Evolutionary conservation across 2,329 filamentous ascomycete species (phyloP), one percentile per base, ranked within the genome.

Genomic region (Proliferodiscus dingleyae): DNA sequence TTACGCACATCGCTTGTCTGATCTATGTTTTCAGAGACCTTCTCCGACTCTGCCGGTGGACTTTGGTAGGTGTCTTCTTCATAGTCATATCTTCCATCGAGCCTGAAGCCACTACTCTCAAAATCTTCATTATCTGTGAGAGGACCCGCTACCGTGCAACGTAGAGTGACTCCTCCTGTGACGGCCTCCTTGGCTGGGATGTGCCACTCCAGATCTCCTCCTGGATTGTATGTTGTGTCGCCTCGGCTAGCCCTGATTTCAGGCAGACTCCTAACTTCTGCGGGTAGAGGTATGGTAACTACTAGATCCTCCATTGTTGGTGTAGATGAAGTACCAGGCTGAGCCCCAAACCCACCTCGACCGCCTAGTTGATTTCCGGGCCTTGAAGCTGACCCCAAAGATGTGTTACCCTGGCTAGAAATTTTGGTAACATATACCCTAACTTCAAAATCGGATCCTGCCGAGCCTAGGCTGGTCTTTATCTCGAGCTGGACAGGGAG

Each of bases 391-490:
- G 66, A 67, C 38, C 72, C 66, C 52, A 68, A 43, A 34, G 69
- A 63, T 28, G 67, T 65, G 21, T 69, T 65, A 30, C 65, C 52
- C 50, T 64, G 49, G 55, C 71, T 61, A 50, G 87, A 83, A 22
- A 83, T 73, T 58, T 77, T 85, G 60, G 82, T 83, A 32, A 89
- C 75, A 48, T 81, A 79, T 19, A 95, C 66, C 41, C 87, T 78
- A 38, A 95, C 87, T 65, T 97, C 90, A 58, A 98, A 97, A 45
- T 97, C 93, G 5, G 84, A 79, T 1, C 87, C 89, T 0, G 70
- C 71, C 2, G 77, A 66, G 0, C 93, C 93, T 3, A 96, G 72
- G 0, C 83, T 81, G 1, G 89, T 91, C 57, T 83, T 85, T 38
- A 97, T 80, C 60, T 95, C 87, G 41, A 95, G 73, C 39, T 75